Evolutionary conservation across 495 filamentous ascomycete genomes (phyloP).

Genomic region (Tuber indicum): DNA sequence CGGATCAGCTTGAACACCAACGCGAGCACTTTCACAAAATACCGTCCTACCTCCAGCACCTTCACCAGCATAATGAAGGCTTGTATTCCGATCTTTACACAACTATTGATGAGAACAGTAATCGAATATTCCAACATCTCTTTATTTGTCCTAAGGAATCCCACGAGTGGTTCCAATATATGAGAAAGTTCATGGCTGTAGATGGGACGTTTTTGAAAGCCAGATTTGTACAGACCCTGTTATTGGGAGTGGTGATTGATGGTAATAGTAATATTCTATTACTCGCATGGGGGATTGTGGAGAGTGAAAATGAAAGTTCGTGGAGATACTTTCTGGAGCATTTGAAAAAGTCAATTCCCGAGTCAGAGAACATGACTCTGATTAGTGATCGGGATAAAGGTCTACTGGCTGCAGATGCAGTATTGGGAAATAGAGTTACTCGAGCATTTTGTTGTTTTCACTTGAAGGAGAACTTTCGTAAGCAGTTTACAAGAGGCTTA

Average conservation of each 20-base stretch:
- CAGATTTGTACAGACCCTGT: slow-evolving; percentile 12
- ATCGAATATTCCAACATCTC: not conserved
- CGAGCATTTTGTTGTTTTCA: slow-evolving; percentile 6
- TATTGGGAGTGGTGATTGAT: slow-evolving; percentile 21
- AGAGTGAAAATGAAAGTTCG: slow-evolving; percentile 15
- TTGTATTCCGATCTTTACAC: not conserved
- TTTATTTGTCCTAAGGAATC: not conserved
- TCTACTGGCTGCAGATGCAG: slow-evolving; percentile 6
- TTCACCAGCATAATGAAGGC: not conserved
- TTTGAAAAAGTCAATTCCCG: too few species aligned
- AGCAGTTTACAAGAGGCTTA: too few species aligned
- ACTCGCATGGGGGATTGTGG: slow-evolving; percentile 19
- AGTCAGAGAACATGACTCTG: not conserved
- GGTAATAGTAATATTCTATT: slow-evolving; percentile 14
- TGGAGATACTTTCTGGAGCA: slow-evolving; percentile 17
- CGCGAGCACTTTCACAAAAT: slow-evolving; percentile 8
- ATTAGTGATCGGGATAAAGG: slow-evolving; percentile 10
- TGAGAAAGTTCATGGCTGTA: not conserved
- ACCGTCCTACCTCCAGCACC: slow-evolving; percentile 19
- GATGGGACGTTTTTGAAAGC: slow-evolving; percentile 21
- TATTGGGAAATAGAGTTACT: not conserved
- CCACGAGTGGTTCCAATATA: not conserved
- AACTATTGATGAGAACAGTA: not conserved
- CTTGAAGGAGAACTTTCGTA: too few species aligned
- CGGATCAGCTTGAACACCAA: not conserved